phyloP scores from a whole-genome alignment of 495 filamentous ascomycete species.

The Evernia prunastri region DNA sequence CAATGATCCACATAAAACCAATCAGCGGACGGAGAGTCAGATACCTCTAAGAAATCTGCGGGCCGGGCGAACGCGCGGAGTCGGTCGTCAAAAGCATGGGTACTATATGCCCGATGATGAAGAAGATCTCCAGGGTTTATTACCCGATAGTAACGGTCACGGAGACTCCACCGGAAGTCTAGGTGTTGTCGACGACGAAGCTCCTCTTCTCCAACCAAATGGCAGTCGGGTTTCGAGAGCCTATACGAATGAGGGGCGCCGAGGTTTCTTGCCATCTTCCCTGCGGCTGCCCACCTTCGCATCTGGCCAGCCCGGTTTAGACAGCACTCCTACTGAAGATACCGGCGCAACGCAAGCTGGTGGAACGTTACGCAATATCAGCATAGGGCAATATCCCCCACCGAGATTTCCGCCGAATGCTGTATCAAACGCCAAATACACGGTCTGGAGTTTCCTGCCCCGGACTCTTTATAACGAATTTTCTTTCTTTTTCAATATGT shows the following conservation, averaged over 20 bases:
- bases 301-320: constrained; percentile 28
- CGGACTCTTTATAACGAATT: constrained; percentile 97
- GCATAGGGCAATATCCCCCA: constrained; percentile 39
- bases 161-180: constrained; percentile 48
- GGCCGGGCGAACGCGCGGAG: constrained; percentile 56
- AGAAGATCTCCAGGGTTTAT: constrained; percentile 50
- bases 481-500: constrained; percentile 99
- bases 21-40: constrained; percentile 40
- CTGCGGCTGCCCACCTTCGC: constrained; percentile 50
- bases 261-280: constrained; percentile 27
- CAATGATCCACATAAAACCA: constrained; percentile 35
- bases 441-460: constrained; percentile 89
- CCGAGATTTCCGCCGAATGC: constrained; percentile 67
- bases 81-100: constrained; percentile 47
- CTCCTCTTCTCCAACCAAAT: constrained; percentile 49
- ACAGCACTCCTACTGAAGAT: background rate
- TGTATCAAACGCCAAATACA: constrained; percentile 96
- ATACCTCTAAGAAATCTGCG: constrained; percentile 69
- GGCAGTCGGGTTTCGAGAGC: constrained; percentile 3
- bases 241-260: constrained; percentile 5
- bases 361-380: constrained; percentile 25
- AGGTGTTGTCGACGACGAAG: constrained; percentile 53
- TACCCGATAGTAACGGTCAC: constrained; percentile 44
- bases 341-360: constrained; percentile 5
- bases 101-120: constrained; percentile 33